These are phyloP conservation scores for Phlegmacium glaucopus DNA, from an alignment of 768 basidiomycete species.

Conservation along the genomic window DNA sequence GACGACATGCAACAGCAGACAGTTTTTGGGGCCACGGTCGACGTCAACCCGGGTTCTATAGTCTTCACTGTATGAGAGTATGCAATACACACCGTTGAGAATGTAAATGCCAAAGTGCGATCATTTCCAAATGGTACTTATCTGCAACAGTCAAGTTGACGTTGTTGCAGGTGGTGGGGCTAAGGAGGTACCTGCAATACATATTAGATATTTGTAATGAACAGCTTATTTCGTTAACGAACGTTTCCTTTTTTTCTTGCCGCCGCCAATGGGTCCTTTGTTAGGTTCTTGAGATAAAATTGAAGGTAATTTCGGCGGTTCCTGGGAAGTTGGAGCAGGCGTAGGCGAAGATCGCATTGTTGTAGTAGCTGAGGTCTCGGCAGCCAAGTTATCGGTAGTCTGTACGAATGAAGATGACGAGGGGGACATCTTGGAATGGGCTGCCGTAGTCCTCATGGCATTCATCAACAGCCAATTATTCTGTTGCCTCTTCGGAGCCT, in stretches of 20 bases:
- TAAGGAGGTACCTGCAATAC: slow-evolving; percentile 33
- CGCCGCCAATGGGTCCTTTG: slow-evolving; percentile 48
- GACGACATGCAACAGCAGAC: not conserved
- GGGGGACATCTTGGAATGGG: slow-evolving; percentile 58
- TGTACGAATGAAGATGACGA: slow-evolving; percentile 33
- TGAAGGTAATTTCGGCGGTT: slow-evolving; percentile 30
- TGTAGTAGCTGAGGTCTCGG: slow-evolving; percentile 30
- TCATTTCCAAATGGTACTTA: not conserved
- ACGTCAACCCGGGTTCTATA: no score
- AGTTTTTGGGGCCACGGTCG: no score
- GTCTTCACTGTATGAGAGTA: not conserved
- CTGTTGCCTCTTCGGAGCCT: slow-evolving; percentile 52
- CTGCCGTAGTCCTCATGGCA: slow-evolving; percentile 78
- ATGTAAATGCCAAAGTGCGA: not conserved
- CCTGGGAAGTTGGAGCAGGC: slow-evolving; percentile 36
- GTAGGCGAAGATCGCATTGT: slow-evolving; percentile 36
- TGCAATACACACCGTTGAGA: not conserved
- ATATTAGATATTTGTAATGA: slow-evolving; percentile 1
- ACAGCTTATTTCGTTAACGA: slow-evolving; percentile 22
- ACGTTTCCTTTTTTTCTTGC: slow-evolving; percentile 80
- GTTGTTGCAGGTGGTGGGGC: slow-evolving; percentile 30
- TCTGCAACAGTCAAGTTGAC: slow-evolving; percentile 11
- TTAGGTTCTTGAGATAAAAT: slow-evolving; percentile 41
- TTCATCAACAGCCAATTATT: slow-evolving; percentile 68
- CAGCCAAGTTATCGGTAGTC: slow-evolving; percentile 21